These are phyloP conservation scores for Suhomyces xylopsoci DNA, from an alignment of 805 yeast species.

Conservation along the genomic window DNA sequence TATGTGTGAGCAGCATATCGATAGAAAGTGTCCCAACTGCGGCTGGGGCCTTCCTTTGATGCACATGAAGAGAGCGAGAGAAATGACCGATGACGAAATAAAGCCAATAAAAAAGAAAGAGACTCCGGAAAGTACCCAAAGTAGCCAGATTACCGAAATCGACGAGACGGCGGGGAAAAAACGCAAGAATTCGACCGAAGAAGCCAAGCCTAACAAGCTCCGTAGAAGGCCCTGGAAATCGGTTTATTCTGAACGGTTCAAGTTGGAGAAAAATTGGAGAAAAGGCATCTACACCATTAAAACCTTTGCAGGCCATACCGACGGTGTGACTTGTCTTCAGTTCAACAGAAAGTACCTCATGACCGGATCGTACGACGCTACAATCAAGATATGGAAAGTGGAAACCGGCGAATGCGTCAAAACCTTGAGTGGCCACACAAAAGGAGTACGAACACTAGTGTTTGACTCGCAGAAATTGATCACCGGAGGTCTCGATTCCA, in stretches of 20 bases:
- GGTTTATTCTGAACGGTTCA: constrained; percentile 86
- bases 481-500: constrained; percentile 87
- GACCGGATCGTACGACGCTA: constrained; percentile 90
- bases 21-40: constrained; percentile 94
- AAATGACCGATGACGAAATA: constrained; percentile 29
- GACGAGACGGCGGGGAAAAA: background rate
- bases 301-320: constrained; percentile 76
- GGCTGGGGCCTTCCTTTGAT: constrained; percentile 98
- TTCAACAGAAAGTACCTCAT: constrained; percentile 72
- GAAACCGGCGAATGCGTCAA: constrained; percentile 72
- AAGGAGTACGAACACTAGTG: constrained; percentile 79
- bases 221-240: constrained; percentile 86
- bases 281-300: constrained; percentile 66
- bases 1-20: constrained; percentile 97
- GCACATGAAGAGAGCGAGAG: constrained; percentile 77
- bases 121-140: no score
- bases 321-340: constrained; percentile 85
- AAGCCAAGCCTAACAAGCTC: constrained; percentile 5
- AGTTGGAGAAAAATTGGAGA: constrained; percentile 94
- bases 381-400: constrained; percentile 91
- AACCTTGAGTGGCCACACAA: constrained; percentile 82
- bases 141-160: background rate
- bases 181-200: background rate
- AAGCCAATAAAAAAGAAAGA: constrained; percentile 12
- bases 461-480: constrained; percentile 88